These are phyloP conservation scores for Amauroascus niger DNA, from an alignment of 2,329 filamentous ascomycete species.

Conservation along the genomic window DNA sequence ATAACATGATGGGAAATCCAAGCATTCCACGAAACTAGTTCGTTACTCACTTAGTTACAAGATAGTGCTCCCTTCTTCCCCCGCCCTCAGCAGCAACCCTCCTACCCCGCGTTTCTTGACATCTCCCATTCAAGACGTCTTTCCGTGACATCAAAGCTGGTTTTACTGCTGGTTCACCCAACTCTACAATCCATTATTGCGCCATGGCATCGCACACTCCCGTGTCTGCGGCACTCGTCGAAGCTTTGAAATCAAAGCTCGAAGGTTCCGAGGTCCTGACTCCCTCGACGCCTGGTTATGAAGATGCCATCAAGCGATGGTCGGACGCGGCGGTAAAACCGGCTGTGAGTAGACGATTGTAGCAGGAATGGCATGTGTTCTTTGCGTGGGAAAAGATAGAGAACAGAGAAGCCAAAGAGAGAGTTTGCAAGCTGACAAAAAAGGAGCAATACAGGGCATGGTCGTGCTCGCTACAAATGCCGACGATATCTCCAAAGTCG, in stretches of 20 bases:
- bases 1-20: too few relatives aligned
- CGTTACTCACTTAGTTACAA: too few relatives aligned
- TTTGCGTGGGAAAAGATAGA: too few relatives aligned
- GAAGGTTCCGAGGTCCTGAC: slow-evolving; percentile 15
- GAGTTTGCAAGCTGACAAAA: background rate
- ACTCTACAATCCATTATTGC: too few relatives aligned
- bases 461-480: slow-evolving; percentile 34
- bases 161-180: too few relatives aligned
- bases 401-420: too few relatives aligned
- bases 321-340: slow-evolving; percentile 18
- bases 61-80: too few relatives aligned
- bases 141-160: too few relatives aligned
- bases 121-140: too few relatives aligned
- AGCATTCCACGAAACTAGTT: too few relatives aligned
- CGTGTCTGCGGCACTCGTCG: slow-evolving; percentile 18
- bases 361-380: too few relatives aligned
- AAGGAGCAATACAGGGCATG: slow-evolving; percentile 27
- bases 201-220: slow-evolving; percentile 3
- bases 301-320: slow-evolving; percentile 19
- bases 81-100: too few relatives aligned
- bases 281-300: slow-evolving; percentile 16
- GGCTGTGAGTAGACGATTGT: slow-evolving; percentile 16
- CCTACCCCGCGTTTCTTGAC: background rate
- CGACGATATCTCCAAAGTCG: slow-evolving; percentile 33
- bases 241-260: slow-evolving; percentile 8